A percentile compares a stretch with the other conserved stretches of the same genome.
These are phyloP conservation scores for Mycogone perniciosa DNA, from an alignment of 2,329 filamentous ascomycete genomes.

Conservation along the genomic window DNA sequence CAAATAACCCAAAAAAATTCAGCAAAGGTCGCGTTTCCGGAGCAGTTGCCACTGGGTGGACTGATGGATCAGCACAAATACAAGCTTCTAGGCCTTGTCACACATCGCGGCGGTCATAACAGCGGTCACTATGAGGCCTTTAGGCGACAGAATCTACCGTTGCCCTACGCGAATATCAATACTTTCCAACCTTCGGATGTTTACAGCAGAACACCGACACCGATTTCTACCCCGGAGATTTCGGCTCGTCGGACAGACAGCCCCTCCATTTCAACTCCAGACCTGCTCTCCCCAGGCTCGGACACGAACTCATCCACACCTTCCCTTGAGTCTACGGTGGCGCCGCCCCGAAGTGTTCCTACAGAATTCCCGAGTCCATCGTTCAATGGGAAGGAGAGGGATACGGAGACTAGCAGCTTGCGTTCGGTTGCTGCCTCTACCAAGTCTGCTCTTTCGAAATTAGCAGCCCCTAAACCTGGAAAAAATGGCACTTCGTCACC, in stretches of 20 bases:
- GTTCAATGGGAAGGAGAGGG: slow-evolving; percentile 29
- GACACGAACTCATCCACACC: slow-evolving; percentile 29
- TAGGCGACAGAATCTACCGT: slow-evolving; percentile 70
- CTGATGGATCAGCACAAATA: slow-evolving; percentile 74
- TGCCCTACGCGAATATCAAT: slow-evolving; percentile 77
- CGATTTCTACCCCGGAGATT: slow-evolving; percentile 43
- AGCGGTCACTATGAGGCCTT: slow-evolving; percentile 98
- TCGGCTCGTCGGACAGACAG: slow-evolving; percentile 33
- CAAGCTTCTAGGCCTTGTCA: slow-evolving; percentile 78
- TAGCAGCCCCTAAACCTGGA: slow-evolving; percentile 35
- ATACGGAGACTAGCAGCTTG: slow-evolving; percentile 46
- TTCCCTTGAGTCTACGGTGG: slow-evolving; percentile 30
- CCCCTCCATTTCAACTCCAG: slow-evolving; percentile 41
- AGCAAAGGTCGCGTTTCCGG: slow-evolving; percentile 88
- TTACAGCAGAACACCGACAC: slow-evolving; percentile 59
- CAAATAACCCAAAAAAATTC: slow-evolving; percentile 83
- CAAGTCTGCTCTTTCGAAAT: slow-evolving; percentile 45
- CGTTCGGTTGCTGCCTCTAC: slow-evolving; percentile 52
- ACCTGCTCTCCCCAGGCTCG: slow-evolving; percentile 37
- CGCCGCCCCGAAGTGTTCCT: slow-evolving; percentile 28
- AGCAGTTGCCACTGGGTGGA: slow-evolving; percentile 75
- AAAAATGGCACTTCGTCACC: slow-evolving; percentile 20
- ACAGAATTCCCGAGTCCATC: slow-evolving; percentile 12
- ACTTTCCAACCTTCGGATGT: slow-evolving; percentile 69
- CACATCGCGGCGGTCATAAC: slow-evolving; percentile 91